phyloP scores from a whole-genome alignment of 208 protist genomes.

The Acanthamoeba royreba region DNA sequence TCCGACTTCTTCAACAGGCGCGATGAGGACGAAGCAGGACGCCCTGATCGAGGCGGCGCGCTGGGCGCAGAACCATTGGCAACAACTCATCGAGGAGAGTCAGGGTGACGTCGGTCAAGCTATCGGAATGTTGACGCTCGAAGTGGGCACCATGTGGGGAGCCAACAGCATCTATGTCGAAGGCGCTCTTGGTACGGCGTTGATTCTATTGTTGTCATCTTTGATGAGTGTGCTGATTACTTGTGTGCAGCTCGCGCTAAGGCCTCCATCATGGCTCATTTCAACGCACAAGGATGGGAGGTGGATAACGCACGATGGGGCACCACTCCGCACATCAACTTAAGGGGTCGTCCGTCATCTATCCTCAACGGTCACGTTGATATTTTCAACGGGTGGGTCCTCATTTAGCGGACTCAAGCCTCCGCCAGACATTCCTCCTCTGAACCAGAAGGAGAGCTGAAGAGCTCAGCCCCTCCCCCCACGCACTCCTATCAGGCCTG shows the following conservation, averaged over 20 bases:
- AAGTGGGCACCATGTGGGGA: neutral
- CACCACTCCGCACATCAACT: conserved; percentile 19
- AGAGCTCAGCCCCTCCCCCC: neutral
- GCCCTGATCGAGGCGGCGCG: neutral
- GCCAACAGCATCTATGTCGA: neutral
- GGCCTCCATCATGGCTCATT: neutral
- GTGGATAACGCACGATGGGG: neutral
- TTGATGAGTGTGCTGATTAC: neutral
- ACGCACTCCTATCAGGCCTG: too few species aligned
- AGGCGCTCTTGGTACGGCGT: neutral
- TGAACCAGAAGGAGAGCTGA: neutral
- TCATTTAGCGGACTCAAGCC: neutral
- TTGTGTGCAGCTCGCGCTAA: neutral
- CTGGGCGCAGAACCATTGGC: neutral
- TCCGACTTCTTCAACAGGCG: neutral
- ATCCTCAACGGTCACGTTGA: neutral
- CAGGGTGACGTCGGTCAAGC: neutral
- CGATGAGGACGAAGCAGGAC: neutral
- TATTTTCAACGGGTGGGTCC: neutral
- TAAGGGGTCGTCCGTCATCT: neutral
- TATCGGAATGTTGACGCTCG: neutral
- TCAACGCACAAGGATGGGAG: neutral
- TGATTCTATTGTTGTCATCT: neutral
- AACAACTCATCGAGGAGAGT: neutral
- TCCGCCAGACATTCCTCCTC: neutral